Evolutionary conservation across 2,329 filamentous ascomycete species (phyloP).

Genomic region (Colletotrichum kahawae): DNA sequence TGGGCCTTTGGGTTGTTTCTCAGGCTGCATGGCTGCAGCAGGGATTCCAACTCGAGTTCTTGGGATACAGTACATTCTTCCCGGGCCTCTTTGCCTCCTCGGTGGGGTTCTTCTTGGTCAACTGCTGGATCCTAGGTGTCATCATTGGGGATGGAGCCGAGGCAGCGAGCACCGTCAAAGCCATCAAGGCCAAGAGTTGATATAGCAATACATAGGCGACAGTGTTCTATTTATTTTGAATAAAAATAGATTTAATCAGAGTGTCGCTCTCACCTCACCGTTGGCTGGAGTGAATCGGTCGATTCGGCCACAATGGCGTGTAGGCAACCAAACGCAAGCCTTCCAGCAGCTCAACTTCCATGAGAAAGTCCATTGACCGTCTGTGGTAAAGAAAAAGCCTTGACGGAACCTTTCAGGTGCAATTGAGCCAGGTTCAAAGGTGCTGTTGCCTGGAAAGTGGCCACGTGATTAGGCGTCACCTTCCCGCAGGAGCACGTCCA

Average conservation of each 20-base stretch:
- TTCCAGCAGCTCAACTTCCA: neutral
- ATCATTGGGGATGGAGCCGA: slow-evolving; percentile 70
- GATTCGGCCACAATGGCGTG: neutral
- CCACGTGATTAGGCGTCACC: slow-evolving; percentile 27
- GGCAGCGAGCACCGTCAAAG: neutral
- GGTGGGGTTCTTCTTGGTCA: slow-evolving; percentile 81
- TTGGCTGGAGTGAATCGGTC: neutral
- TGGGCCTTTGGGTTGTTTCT: slow-evolving; percentile 74
- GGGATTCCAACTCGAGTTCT: slow-evolving; percentile 77
- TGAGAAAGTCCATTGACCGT: neutral
- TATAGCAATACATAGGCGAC: neutral
- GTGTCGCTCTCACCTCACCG: neutral
- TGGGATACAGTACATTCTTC: slow-evolving; percentile 83
- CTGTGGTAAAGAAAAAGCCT: neutral
- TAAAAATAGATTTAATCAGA: neutral
- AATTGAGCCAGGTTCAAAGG: neutral
- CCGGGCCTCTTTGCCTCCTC: slow-evolving; percentile 82
- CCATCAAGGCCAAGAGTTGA: neutral
- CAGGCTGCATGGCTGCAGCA: slow-evolving; percentile 81
- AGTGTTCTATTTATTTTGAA: neutral
- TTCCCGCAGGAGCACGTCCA: slow-evolving; percentile 1
- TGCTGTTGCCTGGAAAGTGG: slow-evolving; percentile 8
- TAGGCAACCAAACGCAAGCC: neutral
- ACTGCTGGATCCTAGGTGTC: slow-evolving; percentile 85
- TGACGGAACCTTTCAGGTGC: neutral